These are phyloP conservation scores for Gyromitra esculenta DNA, from an alignment of 2,329 filamentous ascomycete species.

Conservation along the genomic window DNA sequence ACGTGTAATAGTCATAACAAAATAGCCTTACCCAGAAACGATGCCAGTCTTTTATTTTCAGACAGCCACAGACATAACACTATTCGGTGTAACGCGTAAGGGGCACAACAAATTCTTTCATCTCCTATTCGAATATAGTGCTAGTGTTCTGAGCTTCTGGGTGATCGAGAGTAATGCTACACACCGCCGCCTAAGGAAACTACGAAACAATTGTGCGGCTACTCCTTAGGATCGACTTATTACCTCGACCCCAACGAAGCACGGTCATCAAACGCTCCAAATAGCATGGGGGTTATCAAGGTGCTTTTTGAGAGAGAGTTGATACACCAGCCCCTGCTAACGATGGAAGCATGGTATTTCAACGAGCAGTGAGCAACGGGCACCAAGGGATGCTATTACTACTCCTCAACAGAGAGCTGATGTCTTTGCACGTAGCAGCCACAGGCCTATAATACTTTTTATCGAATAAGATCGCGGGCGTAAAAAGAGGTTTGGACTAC, in stretches of 20 bases:
- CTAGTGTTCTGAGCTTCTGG: neutral
- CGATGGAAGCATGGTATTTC: neutral
- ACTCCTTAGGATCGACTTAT: neutral
- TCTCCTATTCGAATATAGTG: neutral
- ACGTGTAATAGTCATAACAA: too few species aligned
- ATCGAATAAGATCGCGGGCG: neutral
- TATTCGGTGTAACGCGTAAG: neutral
- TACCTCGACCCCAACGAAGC: neutral
- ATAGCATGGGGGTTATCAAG: neutral
- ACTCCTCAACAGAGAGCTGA: neutral
- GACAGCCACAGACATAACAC: neutral
- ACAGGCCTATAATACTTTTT: neutral
- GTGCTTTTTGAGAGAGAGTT: neutral
- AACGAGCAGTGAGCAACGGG: neutral
- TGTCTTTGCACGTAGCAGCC: neutral
- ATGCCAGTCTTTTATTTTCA: neutral
- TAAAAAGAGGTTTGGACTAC: neutral
- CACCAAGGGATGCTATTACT: neutral
- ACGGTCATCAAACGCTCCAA: neutral
- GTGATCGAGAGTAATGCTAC: neutral
- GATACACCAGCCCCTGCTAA: neutral
- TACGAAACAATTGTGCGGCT: neutral
- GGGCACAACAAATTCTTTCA: neutral
- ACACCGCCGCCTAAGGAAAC: neutral
- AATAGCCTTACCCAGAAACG: neutral